Conservation (phyloP, 257 asterid species). For the Forsythia suspensa region DNA sequence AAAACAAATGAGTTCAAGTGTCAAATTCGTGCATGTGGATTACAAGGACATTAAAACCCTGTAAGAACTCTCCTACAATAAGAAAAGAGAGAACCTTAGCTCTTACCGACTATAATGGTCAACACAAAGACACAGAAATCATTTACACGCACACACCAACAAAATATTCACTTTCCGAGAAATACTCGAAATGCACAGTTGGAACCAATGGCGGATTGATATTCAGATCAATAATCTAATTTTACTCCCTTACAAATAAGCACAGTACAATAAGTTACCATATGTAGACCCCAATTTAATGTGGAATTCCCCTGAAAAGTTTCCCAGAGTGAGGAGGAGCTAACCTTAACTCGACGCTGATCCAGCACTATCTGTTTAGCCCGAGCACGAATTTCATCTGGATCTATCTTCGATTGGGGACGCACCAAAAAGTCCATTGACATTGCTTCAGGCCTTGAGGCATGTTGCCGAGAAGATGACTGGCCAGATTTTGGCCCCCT, state of each 20-base stretch:
- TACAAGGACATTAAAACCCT: background rate
- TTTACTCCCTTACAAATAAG: background rate
- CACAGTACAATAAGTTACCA: background rate
- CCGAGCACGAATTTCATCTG: conserved; percentile 81
- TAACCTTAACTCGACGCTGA: conserved; percentile 80
- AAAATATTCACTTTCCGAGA: background rate
- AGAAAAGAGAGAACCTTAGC: background rate
- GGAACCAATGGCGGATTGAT: background rate
- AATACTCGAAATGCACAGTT: background rate
- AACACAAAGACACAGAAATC: background rate
- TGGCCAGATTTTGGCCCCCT: conserved; percentile 76
- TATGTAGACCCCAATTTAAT: background rate
- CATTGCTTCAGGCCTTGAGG: conserved; percentile 70
- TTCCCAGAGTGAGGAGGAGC: conserved; percentile 9
- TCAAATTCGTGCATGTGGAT: background rate
- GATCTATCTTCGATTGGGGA: conserved; percentile 92
- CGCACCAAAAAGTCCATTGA: conserved; percentile 93
- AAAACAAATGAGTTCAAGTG: background rate
- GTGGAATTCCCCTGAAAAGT: background rate
- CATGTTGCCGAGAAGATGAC: conserved; percentile 66
- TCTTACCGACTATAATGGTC: background rate
- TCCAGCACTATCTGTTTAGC: conserved; percentile 66
- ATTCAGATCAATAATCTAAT: background rate
- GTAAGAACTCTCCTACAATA: background rate
- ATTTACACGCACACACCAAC: background rate